Evolutionary conservation across 306 rosid species (phyloP).

Genomic region (Myrica gale): DNA sequence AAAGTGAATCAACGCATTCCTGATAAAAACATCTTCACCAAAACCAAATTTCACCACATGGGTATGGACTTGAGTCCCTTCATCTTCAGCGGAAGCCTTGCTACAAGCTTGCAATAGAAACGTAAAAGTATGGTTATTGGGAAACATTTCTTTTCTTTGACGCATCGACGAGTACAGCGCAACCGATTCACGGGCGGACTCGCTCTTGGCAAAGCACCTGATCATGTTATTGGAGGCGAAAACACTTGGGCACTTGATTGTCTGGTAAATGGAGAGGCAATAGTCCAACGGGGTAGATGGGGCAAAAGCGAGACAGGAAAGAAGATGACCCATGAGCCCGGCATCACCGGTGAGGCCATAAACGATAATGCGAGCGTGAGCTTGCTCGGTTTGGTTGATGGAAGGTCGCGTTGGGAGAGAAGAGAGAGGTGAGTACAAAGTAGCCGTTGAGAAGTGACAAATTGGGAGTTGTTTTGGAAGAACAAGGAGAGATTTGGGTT

Average conservation of each 20-base stretch:
- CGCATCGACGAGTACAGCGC: slow-evolving; percentile 43
- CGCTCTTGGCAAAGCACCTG: slow-evolving; percentile 56
- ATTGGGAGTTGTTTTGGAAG: slow-evolving; percentile 17
- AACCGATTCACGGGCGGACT: slow-evolving; percentile 38
- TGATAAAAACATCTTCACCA: slow-evolving; percentile 44
- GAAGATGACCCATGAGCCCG: slow-evolving; percentile 48
- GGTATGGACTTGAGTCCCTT: slow-evolving; percentile 57
- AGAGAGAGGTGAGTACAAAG: slow-evolving; percentile 3
- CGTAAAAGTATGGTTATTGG: slow-evolving; percentile 73
- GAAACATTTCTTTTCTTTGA: slow-evolving; percentile 26
- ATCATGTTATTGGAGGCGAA: slow-evolving; percentile 66
- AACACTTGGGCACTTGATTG: slow-evolving; percentile 38
- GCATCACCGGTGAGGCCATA: slow-evolving; percentile 36
- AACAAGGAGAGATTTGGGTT: slow-evolving; percentile 31
- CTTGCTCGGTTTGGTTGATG: slow-evolving; percentile 52
- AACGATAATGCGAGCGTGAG: slow-evolving; percentile 54
- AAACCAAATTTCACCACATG: slow-evolving; percentile 59
- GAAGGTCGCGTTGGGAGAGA: slow-evolving; percentile 43
- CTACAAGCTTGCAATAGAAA: slow-evolving; percentile 64
- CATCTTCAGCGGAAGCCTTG: slow-evolving; percentile 31
- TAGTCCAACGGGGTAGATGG: slow-evolving; percentile 33
- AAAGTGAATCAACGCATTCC: slow-evolving; percentile 62
- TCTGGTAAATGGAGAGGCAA: slow-evolving; percentile 42
- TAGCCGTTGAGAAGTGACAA: slow-evolving; percentile 13
- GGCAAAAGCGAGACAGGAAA: slow-evolving; percentile 44